Conservation (phyloP, 441 rosid species). For the Omphalea diandra region DNA sequence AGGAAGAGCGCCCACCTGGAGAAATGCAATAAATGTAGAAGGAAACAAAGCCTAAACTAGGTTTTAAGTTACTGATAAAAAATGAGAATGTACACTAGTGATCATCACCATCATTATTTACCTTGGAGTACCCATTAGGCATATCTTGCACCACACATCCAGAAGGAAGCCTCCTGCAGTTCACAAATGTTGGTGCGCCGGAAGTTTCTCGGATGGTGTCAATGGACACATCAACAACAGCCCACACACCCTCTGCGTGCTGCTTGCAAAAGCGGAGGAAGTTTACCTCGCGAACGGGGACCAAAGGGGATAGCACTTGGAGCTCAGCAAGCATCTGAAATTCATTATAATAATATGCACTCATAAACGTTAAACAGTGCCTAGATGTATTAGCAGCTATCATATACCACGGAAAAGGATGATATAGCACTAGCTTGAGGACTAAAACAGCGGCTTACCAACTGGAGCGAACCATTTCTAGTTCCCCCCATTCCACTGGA, state of each 20-base stretch:
- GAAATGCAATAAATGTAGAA: constrained; percentile 24
- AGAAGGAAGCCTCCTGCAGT: constrained; percentile 85
- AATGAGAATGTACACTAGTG: background rate
- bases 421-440: background rate
- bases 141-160: constrained; percentile 92
- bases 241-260: constrained; percentile 94
- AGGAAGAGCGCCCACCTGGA: constrained; percentile 24
- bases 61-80: background rate
- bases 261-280: constrained; percentile 94
- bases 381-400: background rate
- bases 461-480: constrained; percentile 68
- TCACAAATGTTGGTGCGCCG: constrained; percentile 39
- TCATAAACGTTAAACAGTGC: no score
- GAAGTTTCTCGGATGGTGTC: constrained; percentile 52
- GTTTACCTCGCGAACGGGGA: constrained; percentile 77
- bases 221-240: constrained; percentile 83
- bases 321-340: constrained; percentile 87
- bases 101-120: constrained; percentile 28
- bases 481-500: constrained; percentile 72
- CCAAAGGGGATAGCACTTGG: constrained; percentile 82
- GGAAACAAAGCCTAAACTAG: background rate
- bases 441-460: constrained; percentile 50
- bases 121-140: constrained; percentile 95
- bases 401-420: no score
- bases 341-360: background rate